Base-by-base conservation (phyloP, 768 basidiomycete genomes). In the Cyathus striatus region DNA sequence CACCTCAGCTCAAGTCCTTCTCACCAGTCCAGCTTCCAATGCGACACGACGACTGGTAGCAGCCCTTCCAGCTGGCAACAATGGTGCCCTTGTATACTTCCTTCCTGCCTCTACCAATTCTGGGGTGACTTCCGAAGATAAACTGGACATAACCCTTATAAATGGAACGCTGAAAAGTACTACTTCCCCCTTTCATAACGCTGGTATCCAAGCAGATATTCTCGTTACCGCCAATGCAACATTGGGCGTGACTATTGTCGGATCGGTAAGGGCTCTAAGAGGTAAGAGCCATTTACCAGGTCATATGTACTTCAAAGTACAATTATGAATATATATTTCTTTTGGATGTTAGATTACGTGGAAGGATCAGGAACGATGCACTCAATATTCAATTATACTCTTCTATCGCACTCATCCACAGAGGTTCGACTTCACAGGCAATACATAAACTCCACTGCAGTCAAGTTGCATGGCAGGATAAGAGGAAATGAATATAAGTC, bases 331-430 rank as follows among this genome's bases (percentile, higher is more conserved):
- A 12, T 25, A 6, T 32, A n/a, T n/a, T n/a, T n/a, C n/a, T n/a
- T 17, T 20, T 30, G 32, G 14, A 20, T 13, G 6, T 7, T 40
- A 62, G 68, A 73, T 51, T 70, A 69, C 43, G 68, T 68, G 37
- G 70, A 70, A 49, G 64, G 63, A 25, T 51, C 52, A 17, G 62
- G 65, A n/a, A 60, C 56, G 5, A 63, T 64, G 63, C 59, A 70
- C 45, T 57, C 65, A 34, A 67, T 69, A 39, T 73, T 73, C 59
- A 70, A 70, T 51, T 73, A 73, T 50, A 70, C 69, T 2, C 53
- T 71, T 12, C 49, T 54, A 4, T 49, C 56, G 12, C 62, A 54
- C 46, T 62, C 59, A 38, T 41, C 49, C n/a, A 64, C 65, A 3
- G 59, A 55, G 23, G 56, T 70, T 17, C 60, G 62, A 10, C 57